Evolutionary conservation across 2,329 filamentous ascomycete species (phyloP), one percentile per base, ranked within the genome.

Genomic region (Blumeria graminis): DNA sequence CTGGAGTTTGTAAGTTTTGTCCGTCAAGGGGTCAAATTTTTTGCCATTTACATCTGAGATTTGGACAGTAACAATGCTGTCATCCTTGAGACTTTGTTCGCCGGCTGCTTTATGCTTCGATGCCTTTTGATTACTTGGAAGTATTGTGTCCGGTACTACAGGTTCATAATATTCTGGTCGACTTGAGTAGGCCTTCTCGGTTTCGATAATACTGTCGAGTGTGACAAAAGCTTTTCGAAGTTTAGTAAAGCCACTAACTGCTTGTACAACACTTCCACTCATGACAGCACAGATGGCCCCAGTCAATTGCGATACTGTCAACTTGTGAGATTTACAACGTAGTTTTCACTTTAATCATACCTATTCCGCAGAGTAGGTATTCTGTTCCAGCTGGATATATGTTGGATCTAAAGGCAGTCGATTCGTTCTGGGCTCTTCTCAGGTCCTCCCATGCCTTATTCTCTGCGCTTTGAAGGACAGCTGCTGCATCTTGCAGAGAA

Each of bases 201-300:
- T 77, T 58, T 84, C 76, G 65, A 89, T 75, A 56, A 98, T 85
- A 9, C 75, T 75, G 63, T 94, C 84, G 3, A 98, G 72, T 0
- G 87, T 83, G 41, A 87, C 71, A 64, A 85, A 96, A 0, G 90
- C 90, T 67, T 93, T 94, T 59, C 90, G 76, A 62, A 96, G 70
- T 69, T 92, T 94, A 66, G 94, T 93, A 65, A 96, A 96, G 6
- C 87, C 87, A 69, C 83, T 87, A 67, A 96, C 78, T 14, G 81
- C 87, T 67, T 96, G 92, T 0, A 89, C 90, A 63, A 96, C 70
- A 66, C 86, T 94, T 71, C 96, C 92, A 61, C 93, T 93, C 63
- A 96, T 71, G 14, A 96, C 86, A 0, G 81, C 86, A 0, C 95
- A 81, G 1, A 98, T 82, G 0, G 89, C 89, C 57, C 79, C 77